A percentile compares a stretch with the other conserved stretches of the same genome.
These are phyloP conservation scores for Tulasnella sp. DNA, from an alignment of 768 basidiomycete genomes.

Conservation along the genomic window DNA sequence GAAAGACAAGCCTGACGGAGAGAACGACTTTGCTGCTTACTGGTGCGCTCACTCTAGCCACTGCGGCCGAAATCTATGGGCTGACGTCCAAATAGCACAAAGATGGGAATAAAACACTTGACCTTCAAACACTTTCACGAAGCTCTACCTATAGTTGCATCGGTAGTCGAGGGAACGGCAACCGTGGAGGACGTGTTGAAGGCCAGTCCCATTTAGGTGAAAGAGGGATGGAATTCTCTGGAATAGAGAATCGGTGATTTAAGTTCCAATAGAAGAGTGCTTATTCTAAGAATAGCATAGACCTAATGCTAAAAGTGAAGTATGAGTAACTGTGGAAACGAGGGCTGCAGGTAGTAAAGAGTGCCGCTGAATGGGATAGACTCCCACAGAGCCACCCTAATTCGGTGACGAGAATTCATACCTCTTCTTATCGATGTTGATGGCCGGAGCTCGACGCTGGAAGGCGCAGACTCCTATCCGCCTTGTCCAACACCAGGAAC, in stretches of 20 bases:
- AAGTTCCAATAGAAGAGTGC: background rate
- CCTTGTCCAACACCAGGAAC: too few relatives aligned
- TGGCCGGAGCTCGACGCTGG: too few relatives aligned
- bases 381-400: too few relatives aligned
- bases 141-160: slow-evolving; percentile 57
- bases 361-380: too few relatives aligned
- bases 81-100: slow-evolving; percentile 42
- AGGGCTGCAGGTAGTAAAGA: too few relatives aligned
- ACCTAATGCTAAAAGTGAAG: background rate
- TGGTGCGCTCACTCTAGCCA: slow-evolving; percentile 37
- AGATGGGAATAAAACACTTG: slow-evolving; percentile 74
- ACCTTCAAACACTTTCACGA: slow-evolving; percentile 68
- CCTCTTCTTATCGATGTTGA: too few relatives aligned
- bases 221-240: background rate
- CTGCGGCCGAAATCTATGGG: background rate
- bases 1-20: slow-evolving; percentile 66
- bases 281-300: background rate
- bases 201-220: slow-evolving; percentile 3
- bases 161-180: slow-evolving; percentile 68
- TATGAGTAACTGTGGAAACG: background rate
- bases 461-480: too few relatives aligned
- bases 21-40: slow-evolving; percentile 83
- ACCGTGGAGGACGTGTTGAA: slow-evolving; percentile 51
- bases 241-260: background rate
- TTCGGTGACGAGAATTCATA: too few relatives aligned